Evolutionary conservation across 306 rosid species (phyloP).

Genomic region (Prunus dulcis): DNA sequence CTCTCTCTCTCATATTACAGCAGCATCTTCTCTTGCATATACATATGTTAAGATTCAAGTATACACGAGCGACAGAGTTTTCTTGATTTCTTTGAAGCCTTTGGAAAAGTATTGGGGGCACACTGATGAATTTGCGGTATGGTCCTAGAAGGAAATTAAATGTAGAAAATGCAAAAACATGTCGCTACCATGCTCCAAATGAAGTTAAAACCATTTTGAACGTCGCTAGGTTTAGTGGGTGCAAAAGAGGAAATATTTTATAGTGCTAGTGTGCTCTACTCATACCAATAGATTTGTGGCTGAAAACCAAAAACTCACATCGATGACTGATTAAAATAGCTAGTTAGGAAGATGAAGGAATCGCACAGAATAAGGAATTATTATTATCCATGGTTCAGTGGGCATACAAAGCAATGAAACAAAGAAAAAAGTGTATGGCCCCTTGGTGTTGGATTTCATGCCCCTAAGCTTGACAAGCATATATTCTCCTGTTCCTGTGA

Average conservation of each 20-base stretch:
- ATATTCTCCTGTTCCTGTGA: conserved; percentile 50
- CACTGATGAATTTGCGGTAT: background rate
- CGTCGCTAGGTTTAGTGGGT: background rate
- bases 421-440: conserved; percentile 13
- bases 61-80: background rate
- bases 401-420: conserved; percentile 35
- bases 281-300: background rate
- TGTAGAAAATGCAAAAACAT: background rate
- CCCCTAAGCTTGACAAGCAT: conserved; percentile 50
- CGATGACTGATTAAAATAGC: background rate
- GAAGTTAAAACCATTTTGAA: conserved; percentile 9
- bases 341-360: conserved; percentile 10
- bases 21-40: no score
- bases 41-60: background rate
- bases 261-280: background rate
- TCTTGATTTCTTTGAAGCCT: background rate
- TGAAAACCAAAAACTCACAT: background rate
- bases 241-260: background rate
- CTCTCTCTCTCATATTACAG: background rate
- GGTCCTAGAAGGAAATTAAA: conserved; percentile 12
- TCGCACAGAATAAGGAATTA: conserved; percentile 17
- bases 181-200: conserved; percentile 1
- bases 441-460: conserved; percentile 39
- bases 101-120: background rate
- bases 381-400: conserved; percentile 5